Conservation (phyloP, 305 asterid genomes). For the Fraxinus velutina region DNA sequence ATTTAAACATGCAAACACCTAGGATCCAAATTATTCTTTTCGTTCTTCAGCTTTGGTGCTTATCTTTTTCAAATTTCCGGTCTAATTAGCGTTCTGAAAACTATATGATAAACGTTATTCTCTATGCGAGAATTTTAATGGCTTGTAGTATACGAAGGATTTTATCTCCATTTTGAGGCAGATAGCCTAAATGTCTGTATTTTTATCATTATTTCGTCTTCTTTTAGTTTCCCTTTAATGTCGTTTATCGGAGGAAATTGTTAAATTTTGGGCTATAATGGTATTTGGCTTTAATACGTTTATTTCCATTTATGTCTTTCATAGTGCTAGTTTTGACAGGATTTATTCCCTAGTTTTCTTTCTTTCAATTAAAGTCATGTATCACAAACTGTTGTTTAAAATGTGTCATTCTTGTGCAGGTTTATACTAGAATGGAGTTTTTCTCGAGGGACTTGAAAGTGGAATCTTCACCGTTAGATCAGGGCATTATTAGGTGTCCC, state of each 20-base stretch:
- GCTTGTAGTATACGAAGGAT: background rate
- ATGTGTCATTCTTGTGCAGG: conserved; percentile 37
- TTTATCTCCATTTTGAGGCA: background rate
- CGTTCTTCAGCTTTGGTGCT: background rate
- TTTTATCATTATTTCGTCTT: background rate
- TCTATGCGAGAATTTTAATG: background rate
- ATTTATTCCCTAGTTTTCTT: background rate
- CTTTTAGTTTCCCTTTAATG: background rate
- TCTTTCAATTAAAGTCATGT: background rate
- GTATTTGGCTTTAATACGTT: background rate
- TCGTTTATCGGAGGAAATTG: background rate
- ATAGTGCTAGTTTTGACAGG: background rate
- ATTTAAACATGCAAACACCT: background rate
- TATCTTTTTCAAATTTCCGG: background rate
- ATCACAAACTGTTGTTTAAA: conserved; percentile 2
- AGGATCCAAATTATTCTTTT: background rate
- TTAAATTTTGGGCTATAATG: background rate
- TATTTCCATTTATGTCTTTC: background rate
- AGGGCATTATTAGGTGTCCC: conserved; percentile 71
- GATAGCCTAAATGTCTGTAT: background rate
- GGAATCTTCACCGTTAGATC: conserved; percentile 53
- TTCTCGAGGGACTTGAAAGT: conserved; percentile 47
- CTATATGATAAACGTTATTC: background rate
- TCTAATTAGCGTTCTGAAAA: background rate
- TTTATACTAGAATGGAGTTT: conserved; percentile 53